These are phyloP conservation scores for Phytophthora rubi DNA, from an alignment of 352 stramenopile genomes.

Conservation along the genomic window DNA sequence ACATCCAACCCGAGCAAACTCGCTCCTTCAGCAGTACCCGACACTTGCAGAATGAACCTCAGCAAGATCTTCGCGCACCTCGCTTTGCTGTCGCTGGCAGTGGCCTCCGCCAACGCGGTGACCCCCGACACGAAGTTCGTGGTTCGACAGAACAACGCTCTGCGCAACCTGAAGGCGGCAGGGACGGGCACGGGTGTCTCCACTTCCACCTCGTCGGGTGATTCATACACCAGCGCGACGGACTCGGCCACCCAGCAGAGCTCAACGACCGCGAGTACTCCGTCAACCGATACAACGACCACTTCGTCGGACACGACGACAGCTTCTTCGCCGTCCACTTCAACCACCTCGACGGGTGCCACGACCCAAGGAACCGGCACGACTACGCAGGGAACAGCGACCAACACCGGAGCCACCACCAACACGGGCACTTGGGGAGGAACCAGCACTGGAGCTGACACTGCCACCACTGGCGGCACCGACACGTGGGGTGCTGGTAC, in stretches of 20 bases:
- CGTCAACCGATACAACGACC: constrained; percentile 22
- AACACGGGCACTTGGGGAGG: constrained; percentile 3
- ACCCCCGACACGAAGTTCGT: constrained; percentile 12
- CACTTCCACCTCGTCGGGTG: constrained; percentile 22
- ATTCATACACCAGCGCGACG: constrained; percentile 23
- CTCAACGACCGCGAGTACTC: constrained; percentile 15
- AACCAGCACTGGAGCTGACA: constrained; percentile 20
- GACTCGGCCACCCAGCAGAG: constrained; percentile 21
- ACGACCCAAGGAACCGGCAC: constrained; percentile 16
- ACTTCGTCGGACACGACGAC: constrained; percentile 19
- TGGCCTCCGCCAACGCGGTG: constrained; percentile 9
- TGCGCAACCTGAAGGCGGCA: constrained; percentile 30
- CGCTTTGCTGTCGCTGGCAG: constrained; percentile 28
- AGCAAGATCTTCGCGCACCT: constrained; percentile 37
- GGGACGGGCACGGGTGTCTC: constrained; percentile 24
- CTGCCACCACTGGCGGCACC: constrained; percentile 1
- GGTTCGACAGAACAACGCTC: constrained; percentile 11
- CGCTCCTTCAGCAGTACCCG: constrained; percentile 17
- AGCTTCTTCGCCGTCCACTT: constrained; percentile 24
- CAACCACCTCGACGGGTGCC: constrained; percentile 15
- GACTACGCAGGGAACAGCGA: background rate
- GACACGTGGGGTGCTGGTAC: background rate
- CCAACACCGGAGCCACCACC: constrained; percentile 1
- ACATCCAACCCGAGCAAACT: constrained; percentile 15
- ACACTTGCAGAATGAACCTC: constrained; percentile 36